Evolutionary conservation across 1,139 yeast genomes (phyloP), one percentile per base, ranked within the genome.

Genomic region (Yamadazyma blattariae): DNA sequence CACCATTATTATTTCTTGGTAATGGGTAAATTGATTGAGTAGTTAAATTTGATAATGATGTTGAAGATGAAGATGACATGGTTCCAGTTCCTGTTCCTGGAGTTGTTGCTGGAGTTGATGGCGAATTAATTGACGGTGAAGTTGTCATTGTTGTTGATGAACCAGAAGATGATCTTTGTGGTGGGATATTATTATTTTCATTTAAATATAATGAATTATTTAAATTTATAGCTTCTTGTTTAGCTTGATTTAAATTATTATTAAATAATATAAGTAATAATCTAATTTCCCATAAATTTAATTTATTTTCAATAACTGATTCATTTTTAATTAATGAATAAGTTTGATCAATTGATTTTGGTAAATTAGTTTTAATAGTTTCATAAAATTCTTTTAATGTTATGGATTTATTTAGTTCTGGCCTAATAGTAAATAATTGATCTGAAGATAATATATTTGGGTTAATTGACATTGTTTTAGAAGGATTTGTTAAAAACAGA

Each of bases 251-350:
- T 16, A 66, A 48, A 27, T 57, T 57, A 38, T 58, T 51, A 36
- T 51, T 52, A 47, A 67, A 66, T 8, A 67, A 35, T 13, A 55
- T 54, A n/a, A 62, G 45, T 7, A 52, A 45, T 20, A 69, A 50
- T 16, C 75, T 46, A n/a, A 64, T 54, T 36, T 65, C 66, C 74
- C 74, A 69, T 15, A 67, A 32, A 33, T 46, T 49, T 12, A 67
- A 47, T 15, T 34, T 47, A 7, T 34, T 32, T 11, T 36, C 33
- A 12, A 34, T 21, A 3, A 38, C 27, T 11, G 21, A 17, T 5
- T 45, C 34, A 4, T 42, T 23, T 37, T 47, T 45, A 17, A 52
- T 38, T 7, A 54, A 34, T 21, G 39, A 29, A 27, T 41, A 48
- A 5, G 48, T 47, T 29, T 34, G 32, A 20, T 32, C 35, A 11